Base-by-base conservation (phyloP, 768 basidiomycete species). In the Galerina marginata region DNA sequence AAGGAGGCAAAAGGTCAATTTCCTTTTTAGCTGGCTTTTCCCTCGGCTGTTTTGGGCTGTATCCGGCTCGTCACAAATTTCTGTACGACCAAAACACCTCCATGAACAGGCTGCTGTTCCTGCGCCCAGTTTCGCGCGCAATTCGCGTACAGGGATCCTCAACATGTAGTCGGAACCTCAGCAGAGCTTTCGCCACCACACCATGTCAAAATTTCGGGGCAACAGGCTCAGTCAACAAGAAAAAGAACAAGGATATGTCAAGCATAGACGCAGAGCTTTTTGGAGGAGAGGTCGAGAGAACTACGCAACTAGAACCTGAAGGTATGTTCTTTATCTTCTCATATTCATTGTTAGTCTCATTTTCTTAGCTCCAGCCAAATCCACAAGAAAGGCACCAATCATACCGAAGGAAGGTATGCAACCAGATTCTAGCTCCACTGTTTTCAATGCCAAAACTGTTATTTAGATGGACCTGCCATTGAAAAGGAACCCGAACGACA, bases 51-150 rank as follows among this genome's bases (percentile, higher is more conserved):
- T 50, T 36, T 36, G 44, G 47, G 33, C 39, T 42, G 55, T 61
- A 53, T 47, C 62, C 50, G 54, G 43, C 45, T 55, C 23, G 54
- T 61, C 64, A 61, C 63, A 67, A 65, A 64, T 65, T 69, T 66
- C 56, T 59, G 48, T 15, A 16, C 42, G 29, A 55, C 55, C 9
- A 15, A 6, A 29, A 40, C 43, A 29, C 16, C 36, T 40, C 50
- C 63, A 72, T 68, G 67, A 62, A 67, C 57, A 63, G 66, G 58
- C 64, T 69, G 57, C 61, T 69, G 52, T 64, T 69, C 43, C 56
- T 71, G 50, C 63, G 68, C 39, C 70, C 69, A 26, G 54, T 71
- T 40, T 65, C 74, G 58, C 76, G 75, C 60, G 67, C 67, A 52
- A 63, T 70, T 58, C 72, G 75, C 65, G 69, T 63, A 11, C 74